Evolutionary conservation across 495 filamentous ascomycete genomes (phyloP).

Genomic region (Astrocystis sublimbata): DNA sequence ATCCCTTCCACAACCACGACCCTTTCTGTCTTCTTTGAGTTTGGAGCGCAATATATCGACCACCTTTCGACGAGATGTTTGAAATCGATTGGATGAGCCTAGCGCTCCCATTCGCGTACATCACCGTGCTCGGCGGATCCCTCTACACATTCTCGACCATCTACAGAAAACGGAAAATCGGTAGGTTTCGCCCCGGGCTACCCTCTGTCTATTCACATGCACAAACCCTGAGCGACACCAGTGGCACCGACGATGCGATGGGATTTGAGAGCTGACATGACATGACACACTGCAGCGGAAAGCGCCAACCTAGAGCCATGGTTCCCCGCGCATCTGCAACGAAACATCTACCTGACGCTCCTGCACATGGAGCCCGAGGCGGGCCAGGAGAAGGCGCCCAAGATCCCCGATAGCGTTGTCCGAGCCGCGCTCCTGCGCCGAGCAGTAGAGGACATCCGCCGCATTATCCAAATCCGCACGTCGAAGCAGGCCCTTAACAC

Average conservation of each 20-base stretch:
- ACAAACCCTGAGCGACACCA: no score
- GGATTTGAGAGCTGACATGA: constrained; percentile 15
- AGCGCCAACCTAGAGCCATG: constrained; percentile 83
- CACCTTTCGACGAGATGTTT: constrained; percentile 44
- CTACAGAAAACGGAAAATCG: constrained; percentile 89
- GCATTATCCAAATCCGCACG: constrained; percentile 80
- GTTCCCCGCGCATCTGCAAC: constrained; percentile 86
- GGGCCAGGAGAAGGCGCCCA: constrained; percentile 66
- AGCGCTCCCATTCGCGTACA: constrained; percentile 80
- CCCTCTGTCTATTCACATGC: no score
- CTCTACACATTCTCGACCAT: constrained; percentile 88
- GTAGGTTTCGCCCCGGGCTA: constrained; percentile 48
- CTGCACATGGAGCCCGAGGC: constrained; percentile 77
- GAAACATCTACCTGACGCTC: constrained; percentile 91
- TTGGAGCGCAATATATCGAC: constrained; percentile 5
- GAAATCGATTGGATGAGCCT: constrained; percentile 79
- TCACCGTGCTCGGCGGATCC: constrained; percentile 81
- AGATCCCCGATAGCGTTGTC: constrained; percentile 80
- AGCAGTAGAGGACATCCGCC: constrained; percentile 86
- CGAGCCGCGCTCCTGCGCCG: constrained; percentile 88
- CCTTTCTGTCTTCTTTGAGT: not conserved
- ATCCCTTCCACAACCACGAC: constrained; percentile 11
- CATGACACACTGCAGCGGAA: constrained; percentile 56
- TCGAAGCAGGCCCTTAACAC: constrained; percentile 83
- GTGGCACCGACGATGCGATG: not conserved